Evolutionary conservation across 2,329 filamentous ascomycete species (phyloP), one percentile per base, ranked within the genome.

Genomic region (Alternaria sp.): DNA sequence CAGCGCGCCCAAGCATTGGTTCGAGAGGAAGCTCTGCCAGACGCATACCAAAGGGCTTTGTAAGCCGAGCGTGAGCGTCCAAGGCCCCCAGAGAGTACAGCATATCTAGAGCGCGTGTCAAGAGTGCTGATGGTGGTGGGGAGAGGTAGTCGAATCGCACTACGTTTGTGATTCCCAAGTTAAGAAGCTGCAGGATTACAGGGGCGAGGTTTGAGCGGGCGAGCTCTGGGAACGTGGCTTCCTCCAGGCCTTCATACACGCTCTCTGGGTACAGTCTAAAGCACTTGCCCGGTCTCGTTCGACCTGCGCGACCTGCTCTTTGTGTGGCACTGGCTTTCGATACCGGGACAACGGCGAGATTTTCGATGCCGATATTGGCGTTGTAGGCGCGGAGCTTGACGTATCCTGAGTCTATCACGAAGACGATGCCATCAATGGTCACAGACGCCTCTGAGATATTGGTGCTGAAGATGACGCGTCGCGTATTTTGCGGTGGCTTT

Each of bases 391-490:
- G 88, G 20, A 97, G 83, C 77, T 98, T 98, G 66, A 96, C 93
- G 74, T 92, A 97, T 1, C 95, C 95, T 54, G 88, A 89, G 77
- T 99, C 95, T 51, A 98, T 82, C 6, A 99, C 94, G 72, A 92
- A 96, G 55, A 93, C 89, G 61, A 98, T 94, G 3, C 93, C 93
- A 54, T 95, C 90, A 57, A 98, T 16, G 91, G 95, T 98, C 43
- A 99, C 91, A 2, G 93, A 97, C 5, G 95, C 94, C 81, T 99
- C 95, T 12, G 95, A 93, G 65, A 98, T 97, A 75, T 98, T 98
- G 59, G 95, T 98, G 4, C 92, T 91, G 66, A 97, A 89, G 36
- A 99, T 91, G 39, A 97, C 91, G 75, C 98, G 98, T 42, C 95
- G 87, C 1, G 89, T 94, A 60, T 94, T 90, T 62, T 92, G 89